A percentile compares a stretch with the other conserved stretches of the same genome.
Evolutionary conservation across 2,329 filamentous ascomycete species (phyloP).

Genomic region (Ophiocordyceps unilateralis): DNA sequence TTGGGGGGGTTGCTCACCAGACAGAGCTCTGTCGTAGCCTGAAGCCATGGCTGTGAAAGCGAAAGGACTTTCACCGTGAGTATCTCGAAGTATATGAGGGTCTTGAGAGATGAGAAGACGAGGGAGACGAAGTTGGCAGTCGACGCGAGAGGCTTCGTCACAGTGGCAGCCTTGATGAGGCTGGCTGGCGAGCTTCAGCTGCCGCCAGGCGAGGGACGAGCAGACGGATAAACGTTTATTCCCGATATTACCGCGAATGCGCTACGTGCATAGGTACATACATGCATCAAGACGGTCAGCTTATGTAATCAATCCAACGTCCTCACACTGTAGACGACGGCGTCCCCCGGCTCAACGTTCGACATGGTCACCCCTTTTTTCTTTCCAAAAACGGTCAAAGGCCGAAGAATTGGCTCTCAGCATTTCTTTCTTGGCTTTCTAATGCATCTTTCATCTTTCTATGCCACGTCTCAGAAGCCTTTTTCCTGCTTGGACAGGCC

Average conservation of each 20-base stretch:
- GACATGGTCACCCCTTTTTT: not conserved
- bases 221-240: no score
- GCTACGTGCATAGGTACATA: not conserved
- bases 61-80: not conserved
- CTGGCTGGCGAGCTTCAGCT: conserved; percentile 12
- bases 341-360: no score
- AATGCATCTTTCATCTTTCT: not conserved
- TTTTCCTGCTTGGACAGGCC: not conserved
- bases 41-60: conserved; percentile 48
- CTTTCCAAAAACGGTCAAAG: not conserved
- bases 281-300: not conserved
- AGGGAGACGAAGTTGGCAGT: conserved; percentile 2
- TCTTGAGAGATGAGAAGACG: conserved; percentile 1
- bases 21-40: conserved; percentile 97
- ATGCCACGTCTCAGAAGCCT: not conserved
- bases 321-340: no score
- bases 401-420: not conserved
- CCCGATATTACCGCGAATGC: conserved; percentile 6
- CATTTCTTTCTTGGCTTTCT: not conserved
- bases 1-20: conserved; percentile 49
- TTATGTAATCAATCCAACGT: no score
- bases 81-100: not conserved
- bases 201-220: not conserved
- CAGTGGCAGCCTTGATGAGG: conserved; percentile 18
- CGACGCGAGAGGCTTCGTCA: conserved; percentile 19